Evolutionary conservation across 495 filamentous ascomycete genomes (phyloP), one percentile per base, ranked within the genome.

Genomic region (Hypoxylon fragiforme): DNA sequence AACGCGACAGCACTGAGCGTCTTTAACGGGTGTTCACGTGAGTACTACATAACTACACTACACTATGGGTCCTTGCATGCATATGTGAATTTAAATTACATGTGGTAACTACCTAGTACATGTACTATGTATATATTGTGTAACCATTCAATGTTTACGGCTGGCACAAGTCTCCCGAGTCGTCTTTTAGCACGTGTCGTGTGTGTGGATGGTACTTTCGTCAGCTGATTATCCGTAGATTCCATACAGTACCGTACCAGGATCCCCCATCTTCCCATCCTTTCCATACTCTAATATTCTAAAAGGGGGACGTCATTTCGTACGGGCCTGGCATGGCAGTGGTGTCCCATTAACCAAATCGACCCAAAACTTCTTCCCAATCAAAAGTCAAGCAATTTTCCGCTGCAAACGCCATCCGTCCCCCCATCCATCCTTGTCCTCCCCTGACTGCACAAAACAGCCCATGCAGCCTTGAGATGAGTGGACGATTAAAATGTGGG

Each of bases 381-480:
- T 62, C 51, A 62, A 44, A 56, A 37, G 16, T 18, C 51, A 40
- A 13, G 39, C 51, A 62, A 62, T 62, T 48, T 56, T 62, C 58
- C 58, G 57, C 41, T 14, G 19, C 39, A n/a, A 54, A 45, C 34
- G 21, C 46, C 44, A 38, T 50, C 40, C 40, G 40, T 42, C 22
- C 44, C 13, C 41, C 14, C 35, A 19, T 18, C 38, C 38, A 16
- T 38, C 50, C 21, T 41, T 39, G 16, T 21, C 41, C 47, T 40
- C 58, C 58, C 58, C 52, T 62, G 58, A 57, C 52, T 62, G 58
- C 58, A 57, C 57, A 57, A 48, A 62, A 62, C 58, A 62, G 46
- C 58, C 41, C 57, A 60, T 54, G 45, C 50, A 50, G 41, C 45
- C 40, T 37, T 51, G 57, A 62, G 58, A 57, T 62, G 58, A 57